Conservation (phyloP, 805 yeast species). For the Wickerhamiella galacta region DNA sequence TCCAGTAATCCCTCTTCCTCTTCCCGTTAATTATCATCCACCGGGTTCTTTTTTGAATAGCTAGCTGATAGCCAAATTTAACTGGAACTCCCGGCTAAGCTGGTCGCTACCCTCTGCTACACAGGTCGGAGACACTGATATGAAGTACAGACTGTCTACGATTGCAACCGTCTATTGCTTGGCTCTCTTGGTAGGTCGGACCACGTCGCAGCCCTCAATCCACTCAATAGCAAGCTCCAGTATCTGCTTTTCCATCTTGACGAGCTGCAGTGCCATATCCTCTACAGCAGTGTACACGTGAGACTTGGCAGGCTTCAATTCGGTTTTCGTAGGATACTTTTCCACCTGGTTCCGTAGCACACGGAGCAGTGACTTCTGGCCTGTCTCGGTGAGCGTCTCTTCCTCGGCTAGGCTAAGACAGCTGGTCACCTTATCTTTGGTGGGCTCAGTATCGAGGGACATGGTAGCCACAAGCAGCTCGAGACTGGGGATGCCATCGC, state of each 20-base stretch:
- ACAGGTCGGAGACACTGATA: too few relatives aligned
- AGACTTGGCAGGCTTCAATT: not conserved
- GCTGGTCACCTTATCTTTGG: conserved; percentile 4
- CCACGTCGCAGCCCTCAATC: too few relatives aligned
- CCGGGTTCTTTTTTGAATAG: too few relatives aligned
- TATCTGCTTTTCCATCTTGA: conserved; percentile 16
- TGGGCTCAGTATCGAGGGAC: conserved; percentile 6
- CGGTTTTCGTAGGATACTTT: conserved; percentile 10
- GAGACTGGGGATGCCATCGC: conserved; percentile 10
- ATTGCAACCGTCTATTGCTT: too few relatives aligned
- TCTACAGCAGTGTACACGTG: conserved; percentile 6
- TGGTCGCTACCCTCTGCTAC: too few relatives aligned
- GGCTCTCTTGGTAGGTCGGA: too few relatives aligned
- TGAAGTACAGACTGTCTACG: too few relatives aligned
- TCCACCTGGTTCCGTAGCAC: conserved; percentile 10
- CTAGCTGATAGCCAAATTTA: too few relatives aligned
- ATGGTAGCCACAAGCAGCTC: conserved; percentile 8
- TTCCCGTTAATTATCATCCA: too few relatives aligned
- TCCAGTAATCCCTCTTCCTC: too few relatives aligned
- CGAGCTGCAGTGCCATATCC: conserved; percentile 16
- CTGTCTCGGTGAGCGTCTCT: conserved; percentile 7
- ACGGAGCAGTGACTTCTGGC: conserved; percentile 4
- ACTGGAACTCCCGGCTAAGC: too few relatives aligned
- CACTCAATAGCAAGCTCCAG: conserved; percentile 15
- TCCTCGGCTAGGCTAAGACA: conserved; percentile 7